These are phyloP conservation scores for Thraustochytrium striatum DNA, from an alignment of 352 stramenopile genomes.

Conservation along the genomic window DNA sequence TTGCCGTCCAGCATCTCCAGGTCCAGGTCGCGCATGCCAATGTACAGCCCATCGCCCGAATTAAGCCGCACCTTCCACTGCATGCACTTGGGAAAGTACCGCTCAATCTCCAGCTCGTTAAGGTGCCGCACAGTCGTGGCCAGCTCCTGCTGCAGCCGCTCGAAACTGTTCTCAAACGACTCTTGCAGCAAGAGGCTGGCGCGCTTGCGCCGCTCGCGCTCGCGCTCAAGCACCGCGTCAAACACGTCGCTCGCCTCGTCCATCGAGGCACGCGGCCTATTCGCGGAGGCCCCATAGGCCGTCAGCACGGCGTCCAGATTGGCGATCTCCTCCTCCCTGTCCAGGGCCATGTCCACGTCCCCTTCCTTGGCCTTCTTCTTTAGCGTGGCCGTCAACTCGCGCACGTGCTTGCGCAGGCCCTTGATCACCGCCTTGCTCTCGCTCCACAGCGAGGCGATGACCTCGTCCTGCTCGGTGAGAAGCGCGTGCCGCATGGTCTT, in stretches of 20 bases:
- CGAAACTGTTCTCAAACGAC: conserved; percentile 11
- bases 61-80: conserved; percentile 48
- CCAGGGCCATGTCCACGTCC: conserved; percentile 1
- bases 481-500: conserved; percentile 25
- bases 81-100: conserved; percentile 48
- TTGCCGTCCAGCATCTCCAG: conserved; percentile 34
- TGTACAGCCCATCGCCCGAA: conserved; percentile 42
- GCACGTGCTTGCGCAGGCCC: conserved; percentile 39
- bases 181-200: conserved; percentile 26
- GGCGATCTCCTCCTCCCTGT: background rate
- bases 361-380: conserved; percentile 21
- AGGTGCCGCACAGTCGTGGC: conserved; percentile 29
- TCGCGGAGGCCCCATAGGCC: background rate
- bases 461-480: conserved; percentile 22
- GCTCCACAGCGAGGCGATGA: conserved; percentile 2
- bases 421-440: conserved; percentile 42
- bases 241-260: conserved; percentile 17
- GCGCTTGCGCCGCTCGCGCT: background rate
- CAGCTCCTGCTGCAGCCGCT: conserved; percentile 15
- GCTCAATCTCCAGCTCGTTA: conserved; percentile 45
- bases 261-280: too few relatives aligned
- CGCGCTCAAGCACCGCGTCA: background rate
- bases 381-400: background rate
- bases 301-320: background rate
- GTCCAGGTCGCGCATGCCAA: conserved; percentile 47